Base-by-base conservation (phyloP, 73 alveolate genomes). In the Tetrahymena elliotti region DNA sequence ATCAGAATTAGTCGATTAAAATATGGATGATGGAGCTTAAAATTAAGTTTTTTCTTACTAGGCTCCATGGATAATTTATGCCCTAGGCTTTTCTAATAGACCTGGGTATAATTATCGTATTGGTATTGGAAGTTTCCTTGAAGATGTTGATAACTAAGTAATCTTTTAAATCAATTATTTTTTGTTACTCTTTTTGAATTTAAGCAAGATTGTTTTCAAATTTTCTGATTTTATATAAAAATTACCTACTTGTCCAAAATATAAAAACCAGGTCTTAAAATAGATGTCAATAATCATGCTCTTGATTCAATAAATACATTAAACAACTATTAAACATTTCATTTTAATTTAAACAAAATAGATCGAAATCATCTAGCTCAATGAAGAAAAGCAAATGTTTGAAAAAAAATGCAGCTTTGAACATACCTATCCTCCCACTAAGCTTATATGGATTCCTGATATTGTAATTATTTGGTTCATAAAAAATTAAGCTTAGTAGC, bases 371-470 rank as follows among this genome's bases (percentile, higher is more conserved):
- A 96, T 98, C 20, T 52, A 93, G 93, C 94, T 98, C n/a, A 95
- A 97, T 94, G 98, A 97, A 52, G 97, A 96, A 27, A 84, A 94
- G 53, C 96, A 96, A 68, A 94, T 93, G 40, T 97, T 97, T 93
- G 97, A 93, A 47, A 54, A 95, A 34, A 97, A 94, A 40, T 83
- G 98, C 38, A 82, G 93, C 39, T 96, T 97, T 88, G 98, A 96
- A 6, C 98, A 96, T 93, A 97, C 97, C 84, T 99, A 97, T 96
- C 99, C 99, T 83, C 99, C 99, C 31, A 98, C 99, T 18, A 99
- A 99, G 95, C 94, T 99, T 36, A 93, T 99, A 96, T 99, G 99
- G 99, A 96, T 98, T 93, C 99, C 99, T 39, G 99, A 98, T 52
- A 40, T 39, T n/a, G 95, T 93, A 93, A 93, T 35, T 34, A 52